Base-by-base conservation (phyloP, 345 rosid species). In the Linum tenue region DNA sequence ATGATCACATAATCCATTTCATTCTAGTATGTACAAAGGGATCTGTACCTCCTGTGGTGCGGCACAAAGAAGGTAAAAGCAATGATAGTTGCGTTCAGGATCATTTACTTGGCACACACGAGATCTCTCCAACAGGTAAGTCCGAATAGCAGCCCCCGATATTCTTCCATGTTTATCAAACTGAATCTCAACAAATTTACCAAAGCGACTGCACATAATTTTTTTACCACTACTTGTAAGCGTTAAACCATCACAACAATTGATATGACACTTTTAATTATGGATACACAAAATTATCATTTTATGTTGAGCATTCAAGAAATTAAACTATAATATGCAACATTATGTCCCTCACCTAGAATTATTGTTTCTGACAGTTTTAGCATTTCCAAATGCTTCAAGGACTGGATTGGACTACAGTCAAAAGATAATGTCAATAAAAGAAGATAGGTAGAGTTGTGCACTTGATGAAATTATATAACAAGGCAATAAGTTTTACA, bases 301-400 rank as follows among this genome's bases (percentile, higher is more conserved):
- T 41, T 41, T 4, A 41, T 41, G 9, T 4, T 4, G 9, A 41
- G 9, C 53, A 48, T 5, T 48, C 9, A 48, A 15, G 53, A 1
- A 48, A 48, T 3, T 48, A 15, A 48, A 9, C 53, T 48, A 10
- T 48, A 48, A 48, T 9, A 48, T 48, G 53, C 53, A 57, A 37
- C 38, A 9, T 2, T 57, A 5, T 4, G 60, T 22, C 4, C 37
- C 60, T 57, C 7, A 57, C 60, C 60, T 57, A 37, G 60, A 57
- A 22, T 57, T 57, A 57, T 57, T 57, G 37, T 57, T 57, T 22
- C 60, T 31, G 60, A 57, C 60, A 57, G 60, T 57, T 57, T 57
- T 57, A 31, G 60, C 60, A 57, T 57, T 57, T 37, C 60, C 60
- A 57, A 57, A 57, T 37, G 60, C 60, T 57, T 57, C 60, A 57